Percentiles rank a stretch among this genome's conserved stretches.
phyloP scores from a whole-genome alignment of 1,284 basidiomycete species.

The Apiotrichum brassicae region DNA sequence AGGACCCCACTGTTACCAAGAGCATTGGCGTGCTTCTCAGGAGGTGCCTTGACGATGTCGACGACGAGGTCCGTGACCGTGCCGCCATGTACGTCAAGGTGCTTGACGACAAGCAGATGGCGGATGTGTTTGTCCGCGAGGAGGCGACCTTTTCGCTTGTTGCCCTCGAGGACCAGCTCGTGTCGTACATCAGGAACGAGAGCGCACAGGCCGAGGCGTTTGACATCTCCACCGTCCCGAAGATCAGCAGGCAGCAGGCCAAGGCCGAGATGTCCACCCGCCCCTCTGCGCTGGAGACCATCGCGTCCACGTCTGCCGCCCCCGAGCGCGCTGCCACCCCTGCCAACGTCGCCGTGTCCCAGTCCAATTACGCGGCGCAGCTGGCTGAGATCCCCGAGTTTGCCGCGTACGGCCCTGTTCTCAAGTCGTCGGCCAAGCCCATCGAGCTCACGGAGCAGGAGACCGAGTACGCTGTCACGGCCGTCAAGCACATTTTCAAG shows the following conservation, averaged over 20 bases:
- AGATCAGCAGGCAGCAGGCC: constrained; percentile 83
- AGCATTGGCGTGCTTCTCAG: constrained; percentile 81
- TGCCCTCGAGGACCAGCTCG: constrained; percentile 76
- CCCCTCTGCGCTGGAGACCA: constrained; percentile 71
- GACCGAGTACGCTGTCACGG: constrained; percentile 95
- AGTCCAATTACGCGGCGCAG: constrained; percentile 79
- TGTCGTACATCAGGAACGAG: constrained; percentile 79
- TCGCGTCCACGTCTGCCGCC: constrained; percentile 55
- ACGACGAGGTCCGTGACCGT: constrained; percentile 97
- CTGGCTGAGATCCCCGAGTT: constrained; percentile 82
- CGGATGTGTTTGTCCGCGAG: constrained; percentile 82
- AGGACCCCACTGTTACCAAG: constrained; percentile 69
- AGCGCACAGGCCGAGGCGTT: constrained; percentile 63
- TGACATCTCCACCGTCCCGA: constrained; percentile 74
- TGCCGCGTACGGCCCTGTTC: constrained; percentile 72
- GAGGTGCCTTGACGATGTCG: constrained; percentile 95
- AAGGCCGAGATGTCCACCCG: constrained; percentile 67
- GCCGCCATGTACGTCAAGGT: constrained; percentile 89
- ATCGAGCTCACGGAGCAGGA: constrained; percentile 89
- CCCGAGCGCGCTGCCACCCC: constrained; percentile 58
- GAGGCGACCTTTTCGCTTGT: constrained; percentile 87
- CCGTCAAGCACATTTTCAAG: constrained; percentile 94
- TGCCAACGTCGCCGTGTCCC: constrained; percentile 65
- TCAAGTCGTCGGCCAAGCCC: constrained; percentile 78
- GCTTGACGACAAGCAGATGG: constrained; percentile 71